Evolutionary conservation across 805 yeast species (phyloP), one percentile per base, ranked within the genome.

Genomic region (Sungouiella blattae): DNA sequence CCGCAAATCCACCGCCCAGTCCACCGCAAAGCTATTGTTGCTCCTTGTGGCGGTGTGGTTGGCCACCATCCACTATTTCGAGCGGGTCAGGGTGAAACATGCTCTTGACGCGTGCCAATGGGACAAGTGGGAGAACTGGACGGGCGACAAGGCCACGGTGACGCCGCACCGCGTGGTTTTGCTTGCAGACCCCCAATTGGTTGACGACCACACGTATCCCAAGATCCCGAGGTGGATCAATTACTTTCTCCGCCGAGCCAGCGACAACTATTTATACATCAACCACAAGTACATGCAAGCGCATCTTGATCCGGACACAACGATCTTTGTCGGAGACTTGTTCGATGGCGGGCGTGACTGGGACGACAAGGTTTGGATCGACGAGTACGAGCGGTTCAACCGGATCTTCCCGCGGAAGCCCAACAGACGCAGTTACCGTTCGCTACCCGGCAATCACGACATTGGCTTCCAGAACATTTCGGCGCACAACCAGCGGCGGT

Each of bases 341-440:
- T 84, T 91, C 55, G 98, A 93, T 60, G 97, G 97, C 9, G 98
- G 98, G 0, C 70, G 98, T 39, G 82, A 81, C 36, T 88, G 95
- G 91, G 76, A 74, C 26, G 78, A 76, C 42, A 71, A 71, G 22
- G 53, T 46, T 7, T 87, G 96, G 94, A 60, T 75, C 36, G 62
- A 68, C 11, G 98, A 93, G 57, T 80, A 72, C 49, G 51, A 57
- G 14, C 64, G 98, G 34, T 93, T 84, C 58, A 71, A 77, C 44
- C 43, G 56, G 1, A 75, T 93, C 4, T 91, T 85, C 57, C 81
- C 83, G 5, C 62, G 66, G 40, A 69, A 69, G 37, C 62, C 71
- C n/a, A 60, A 67, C 35, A 64, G 75, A 33, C 47, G 59, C 15
- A 58, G 60, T 17, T 52, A 56, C 33, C 47, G 62, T 22, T 58